A percentile compares a stretch with the other conserved stretches of the same genome.
Conservation (phyloP, 2,329 filamentous ascomycete genomes). For the Purpureocillium takamizusanense region DNA sequence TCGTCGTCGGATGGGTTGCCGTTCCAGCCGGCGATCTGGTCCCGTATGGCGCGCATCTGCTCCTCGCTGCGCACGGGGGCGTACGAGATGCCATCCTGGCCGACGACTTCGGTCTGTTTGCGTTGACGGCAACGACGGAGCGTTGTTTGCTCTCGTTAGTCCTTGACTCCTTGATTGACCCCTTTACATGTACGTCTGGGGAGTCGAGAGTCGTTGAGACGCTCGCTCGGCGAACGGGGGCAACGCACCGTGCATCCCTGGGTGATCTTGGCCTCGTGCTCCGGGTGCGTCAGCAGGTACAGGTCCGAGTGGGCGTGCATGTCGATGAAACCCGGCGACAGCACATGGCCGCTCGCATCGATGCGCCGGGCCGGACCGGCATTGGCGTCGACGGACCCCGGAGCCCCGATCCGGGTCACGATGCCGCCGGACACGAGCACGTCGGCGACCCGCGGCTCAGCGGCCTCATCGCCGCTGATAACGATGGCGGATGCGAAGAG, state of each 20-base stretch:
- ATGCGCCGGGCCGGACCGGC: conserved; percentile 6
- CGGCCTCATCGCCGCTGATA: conserved; percentile 11
- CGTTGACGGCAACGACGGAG: too few relatives aligned
- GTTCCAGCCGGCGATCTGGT: conserved; percentile 15
- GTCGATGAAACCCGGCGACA: conserved; percentile 16
- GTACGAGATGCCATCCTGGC: conserved; percentile 15
- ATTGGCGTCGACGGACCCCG: conserved; percentile 6
- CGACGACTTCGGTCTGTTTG: conserved; percentile 12
- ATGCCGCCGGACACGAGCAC: conserved; percentile 11
- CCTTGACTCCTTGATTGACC: too few relatives aligned
- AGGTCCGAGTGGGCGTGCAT: conserved; percentile 16
- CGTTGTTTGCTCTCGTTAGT: too few relatives aligned
- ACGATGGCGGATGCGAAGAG: conserved; percentile 12
- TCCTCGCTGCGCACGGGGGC: conserved; percentile 9
- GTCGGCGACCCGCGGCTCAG: conserved; percentile 11
- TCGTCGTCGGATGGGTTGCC: conserved; percentile 14
- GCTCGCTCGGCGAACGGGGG: neutral
- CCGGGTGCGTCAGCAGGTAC: conserved; percentile 13
- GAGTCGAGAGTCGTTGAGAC: neutral
- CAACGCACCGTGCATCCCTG: conserved; percentile 14
- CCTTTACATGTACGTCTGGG: too few relatives aligned
- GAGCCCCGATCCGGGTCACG: conserved; percentile 9
- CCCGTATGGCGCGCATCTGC: conserved; percentile 11
- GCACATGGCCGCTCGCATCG: conserved; percentile 9
- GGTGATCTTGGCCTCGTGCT: conserved; percentile 14